These are phyloP conservation scores for Pseudonitzschia multistriata DNA, from an alignment of 108 stramenopile genomes.

Conservation along the genomic window DNA sequence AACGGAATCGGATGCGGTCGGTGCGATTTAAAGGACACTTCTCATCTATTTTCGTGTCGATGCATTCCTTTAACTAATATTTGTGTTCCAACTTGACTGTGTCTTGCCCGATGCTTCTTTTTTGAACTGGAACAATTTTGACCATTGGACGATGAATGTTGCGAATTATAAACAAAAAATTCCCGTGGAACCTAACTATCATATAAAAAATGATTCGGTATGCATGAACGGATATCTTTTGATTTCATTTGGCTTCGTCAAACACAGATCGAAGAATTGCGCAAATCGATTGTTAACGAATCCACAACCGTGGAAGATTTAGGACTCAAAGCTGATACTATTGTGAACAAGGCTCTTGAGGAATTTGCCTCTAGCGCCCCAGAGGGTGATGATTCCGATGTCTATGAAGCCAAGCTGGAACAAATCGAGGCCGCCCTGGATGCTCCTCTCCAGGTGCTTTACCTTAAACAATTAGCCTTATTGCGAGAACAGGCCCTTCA, in stretches of 20 bases:
- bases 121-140: no score
- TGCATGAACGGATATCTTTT: no score
- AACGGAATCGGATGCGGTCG: not conserved
- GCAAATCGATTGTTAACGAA: conserved; percentile 73
- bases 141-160: no score
- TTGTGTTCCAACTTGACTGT: not conserved
- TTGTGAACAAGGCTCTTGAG: conserved; percentile 89
- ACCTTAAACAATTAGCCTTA: conserved; percentile 81
- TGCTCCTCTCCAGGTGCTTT: conserved; percentile 89
- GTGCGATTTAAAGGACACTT: not conserved
- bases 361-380: conserved; percentile 86
- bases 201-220: no score
- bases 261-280: conserved; percentile 72
- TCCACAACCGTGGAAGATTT: conserved; percentile 66
- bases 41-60: not conserved
- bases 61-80: not conserved
- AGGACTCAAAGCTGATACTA: conserved; percentile 84
- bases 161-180: no score
- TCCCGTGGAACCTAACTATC: no score
- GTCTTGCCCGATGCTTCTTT: no score
- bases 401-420: conserved; percentile 86
- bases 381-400: conserved; percentile 59
- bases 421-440: conserved; percentile 88
- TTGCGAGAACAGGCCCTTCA: conserved; percentile 87
- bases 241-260: no score